phyloP scores from a whole-genome alignment of 768 basidiomycete species.

The Tremella fuciformis region DNA sequence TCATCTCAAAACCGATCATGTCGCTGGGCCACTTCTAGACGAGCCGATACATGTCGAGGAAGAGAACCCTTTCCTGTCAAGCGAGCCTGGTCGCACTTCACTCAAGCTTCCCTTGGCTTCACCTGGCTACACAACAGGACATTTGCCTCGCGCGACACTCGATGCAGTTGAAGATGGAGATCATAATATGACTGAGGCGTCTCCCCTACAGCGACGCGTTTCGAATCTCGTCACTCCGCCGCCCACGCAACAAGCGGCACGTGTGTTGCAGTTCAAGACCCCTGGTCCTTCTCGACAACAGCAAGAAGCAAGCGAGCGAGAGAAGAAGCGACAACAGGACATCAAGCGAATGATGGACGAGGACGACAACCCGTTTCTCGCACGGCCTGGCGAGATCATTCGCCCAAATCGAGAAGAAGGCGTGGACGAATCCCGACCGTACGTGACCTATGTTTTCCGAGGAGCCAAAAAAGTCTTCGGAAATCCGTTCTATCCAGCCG shows the following conservation, averaged over 20 bases:
- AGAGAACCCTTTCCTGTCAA: conserved; percentile 34
- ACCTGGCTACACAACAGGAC: conserved; percentile 23
- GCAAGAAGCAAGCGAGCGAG: conserved; percentile 4
- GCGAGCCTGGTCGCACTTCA: background rate
- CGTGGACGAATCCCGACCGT: conserved; percentile 25
- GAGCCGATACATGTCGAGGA: conserved; percentile 3
- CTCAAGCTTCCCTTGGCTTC: conserved; percentile 8
- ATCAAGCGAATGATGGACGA: conserved; percentile 26
- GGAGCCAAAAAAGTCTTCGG: conserved; percentile 42
- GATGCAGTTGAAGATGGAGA: background rate
- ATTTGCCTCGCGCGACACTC: conserved; percentile 7
- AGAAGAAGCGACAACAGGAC: conserved; percentile 8
- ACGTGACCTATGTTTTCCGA: conserved; percentile 44
- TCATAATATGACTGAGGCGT: background rate
- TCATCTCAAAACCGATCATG: conserved; percentile 33
- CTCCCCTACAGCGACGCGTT: background rate
- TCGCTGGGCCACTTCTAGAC: conserved; percentile 1
- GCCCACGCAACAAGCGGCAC: conserved; percentile 16
- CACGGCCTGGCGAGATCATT: conserved; percentile 23
- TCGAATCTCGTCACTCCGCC: conserved; percentile 20
- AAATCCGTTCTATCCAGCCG: conserved; percentile 32
- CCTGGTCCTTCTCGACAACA: background rate
- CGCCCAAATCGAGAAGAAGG: conserved; percentile 14
- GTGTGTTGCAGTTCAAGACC: conserved; percentile 7
- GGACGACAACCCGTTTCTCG: conserved; percentile 38